Base-by-base conservation (phyloP, 2,329 filamentous ascomycete genomes). In the Pseudogymnoascus sp. region DNA sequence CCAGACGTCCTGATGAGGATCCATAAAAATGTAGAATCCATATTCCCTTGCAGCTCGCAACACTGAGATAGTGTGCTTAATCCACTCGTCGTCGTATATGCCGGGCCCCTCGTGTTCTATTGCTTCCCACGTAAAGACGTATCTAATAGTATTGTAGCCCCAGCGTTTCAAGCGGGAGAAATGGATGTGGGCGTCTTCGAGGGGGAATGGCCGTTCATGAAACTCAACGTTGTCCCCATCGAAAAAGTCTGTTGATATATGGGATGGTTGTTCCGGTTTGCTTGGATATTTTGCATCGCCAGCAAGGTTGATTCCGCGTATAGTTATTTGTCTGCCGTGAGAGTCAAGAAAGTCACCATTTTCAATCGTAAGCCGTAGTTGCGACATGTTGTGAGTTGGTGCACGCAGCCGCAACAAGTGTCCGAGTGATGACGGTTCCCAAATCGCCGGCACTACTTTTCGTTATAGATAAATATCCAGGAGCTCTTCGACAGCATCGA, bases 61-160 rank as follows among this genome's bases (percentile, higher is more conserved):
- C 9, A 96, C 78, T 37, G 89, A 82, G 65, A 99, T 90, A 0
- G 94, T 99, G 71, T 95, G 90, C 65, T 89, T 80, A 65, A 97
- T 92, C 81, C 89, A 99, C 63, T 89, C 86, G 70, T 99, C 90
- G 68, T 99, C 95, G 72, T 97, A 99, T 69, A 83, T 85, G 1
- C 92, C 90, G 0, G 95, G 94, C 0, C 92, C 92, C 1, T 85
- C 85, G 61, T 94, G 88, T 74, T 99, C 94, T 71, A 99, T 88
- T n/a, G 94, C 92, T 74, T 99, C 94, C 94, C 94, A 99, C 0
- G 94, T 97, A 71, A 97, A 99, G 66, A 99, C 79, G 73, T 99
- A 99, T 70, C 94, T 83, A 66, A 99, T 92, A 0, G 90, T 92
- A 73, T 97, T 99, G 79, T 95, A 99, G 12, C 94, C 94, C 78